Conservation (phyloP, 805 yeast species). For the Cyberlindnera xylosilytica region DNA sequence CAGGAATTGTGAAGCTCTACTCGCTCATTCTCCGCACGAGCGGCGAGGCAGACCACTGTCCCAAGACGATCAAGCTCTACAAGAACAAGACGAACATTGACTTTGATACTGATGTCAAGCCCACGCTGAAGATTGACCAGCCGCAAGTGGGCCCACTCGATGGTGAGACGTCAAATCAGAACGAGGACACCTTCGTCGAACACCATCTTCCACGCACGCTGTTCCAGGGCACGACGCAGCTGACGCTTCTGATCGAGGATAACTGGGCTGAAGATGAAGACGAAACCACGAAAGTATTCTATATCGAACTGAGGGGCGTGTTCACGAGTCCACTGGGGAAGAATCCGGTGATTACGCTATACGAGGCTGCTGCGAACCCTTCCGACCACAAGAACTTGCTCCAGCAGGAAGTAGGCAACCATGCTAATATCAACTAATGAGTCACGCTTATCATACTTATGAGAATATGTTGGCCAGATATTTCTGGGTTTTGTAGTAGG, state of each 20-base stretch:
- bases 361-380: slow-evolving; percentile 92
- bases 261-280: slow-evolving; percentile 64
- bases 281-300: slow-evolving; percentile 55
- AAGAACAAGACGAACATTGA: slow-evolving; percentile 72
- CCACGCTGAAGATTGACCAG: slow-evolving; percentile 54
- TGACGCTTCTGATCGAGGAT: slow-evolving; percentile 66
- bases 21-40: slow-evolving; percentile 69
- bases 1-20: slow-evolving; percentile 68
- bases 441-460: neutral
- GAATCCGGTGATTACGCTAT: slow-evolving; percentile 73
- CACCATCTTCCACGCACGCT: slow-evolving; percentile 73
- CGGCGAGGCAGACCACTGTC: slow-evolving; percentile 58
- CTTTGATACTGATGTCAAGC: slow-evolving; percentile 56
- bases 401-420: slow-evolving; percentile 19
- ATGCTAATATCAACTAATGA: slow-evolving; percentile 15
- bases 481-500: too few species aligned
- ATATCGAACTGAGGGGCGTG: slow-evolving; percentile 80
- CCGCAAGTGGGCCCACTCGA: slow-evolving; percentile 67
- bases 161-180: slow-evolving; percentile 31
- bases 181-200: slow-evolving; percentile 62
- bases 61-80: slow-evolving; percentile 63
- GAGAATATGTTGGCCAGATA: too few species aligned
- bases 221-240: slow-evolving; percentile 65
- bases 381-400: slow-evolving; percentile 63
- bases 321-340: slow-evolving; percentile 45